These are phyloP conservation scores for Fusarium avenaceum DNA, from an alignment of 2,329 filamentous ascomycete species.

Conservation along the genomic window DNA sequence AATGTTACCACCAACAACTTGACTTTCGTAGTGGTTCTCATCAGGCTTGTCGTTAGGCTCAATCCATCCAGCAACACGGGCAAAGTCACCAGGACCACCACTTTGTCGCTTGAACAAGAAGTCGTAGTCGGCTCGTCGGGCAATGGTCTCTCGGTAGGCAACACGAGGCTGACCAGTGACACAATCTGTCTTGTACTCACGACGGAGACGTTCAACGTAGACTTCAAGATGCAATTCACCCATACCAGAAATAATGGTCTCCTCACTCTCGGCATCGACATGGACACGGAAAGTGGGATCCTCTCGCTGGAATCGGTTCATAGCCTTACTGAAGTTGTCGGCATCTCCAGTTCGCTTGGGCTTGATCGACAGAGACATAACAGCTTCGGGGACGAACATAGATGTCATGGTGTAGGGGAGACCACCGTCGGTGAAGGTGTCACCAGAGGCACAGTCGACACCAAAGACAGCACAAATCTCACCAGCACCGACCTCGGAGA, in stretches of 20 bases:
- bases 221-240: conserved; percentile 97
- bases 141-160: conserved; percentile 95
- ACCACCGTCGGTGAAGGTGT: conserved; percentile 96
- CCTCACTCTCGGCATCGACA: conserved; percentile 90
- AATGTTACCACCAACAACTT: conserved; percentile 90
- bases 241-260: conserved; percentile 99
- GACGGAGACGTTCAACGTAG: conserved; percentile 95
- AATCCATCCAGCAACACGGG: conserved; percentile 90
- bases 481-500: conserved; percentile 90
- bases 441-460: conserved; percentile 96
- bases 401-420: conserved; percentile 96
- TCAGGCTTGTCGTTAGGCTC: conserved; percentile 83
- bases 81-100: conserved; percentile 95
- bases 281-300: conserved; percentile 97
- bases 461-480: conserved; percentile 99
- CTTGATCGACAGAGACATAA: conserved; percentile 97
- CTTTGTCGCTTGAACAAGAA: conserved; percentile 95
- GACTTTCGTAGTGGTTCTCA: conserved; percentile 86
- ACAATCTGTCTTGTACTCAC: conserved; percentile 97
- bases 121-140: conserved; percentile 84
- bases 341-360: conserved; percentile 94
- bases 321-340: conserved; percentile 96
- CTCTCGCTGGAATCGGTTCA: conserved; percentile 98
- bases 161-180: conserved; percentile 97
- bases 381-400: conserved; percentile 97